Base-by-base conservation (phyloP, 2,329 filamentous ascomycete species). In the Pseudopithomyces maydicus region DNA sequence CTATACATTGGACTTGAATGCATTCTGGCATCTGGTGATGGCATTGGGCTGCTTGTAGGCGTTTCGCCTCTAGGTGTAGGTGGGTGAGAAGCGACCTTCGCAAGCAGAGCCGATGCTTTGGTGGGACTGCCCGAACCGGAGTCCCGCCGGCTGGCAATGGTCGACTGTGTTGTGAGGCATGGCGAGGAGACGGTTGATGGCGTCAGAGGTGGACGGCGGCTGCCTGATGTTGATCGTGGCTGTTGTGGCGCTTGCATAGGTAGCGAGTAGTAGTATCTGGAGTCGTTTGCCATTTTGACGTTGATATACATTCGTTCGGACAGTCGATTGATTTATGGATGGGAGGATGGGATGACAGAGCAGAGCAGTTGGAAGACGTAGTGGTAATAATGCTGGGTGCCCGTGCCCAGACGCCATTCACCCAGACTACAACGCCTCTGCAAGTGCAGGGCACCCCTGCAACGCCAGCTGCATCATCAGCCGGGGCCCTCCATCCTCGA, bases 111-210 rank as follows among this genome's bases (percentile, higher is more conserved):
- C 20, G 73, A 77, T 33, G 78, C 78, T 59, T 75, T 78, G 57
- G 72, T 74, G 8, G 77, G 73, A 57, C 76, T 77, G 29, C 76
- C 72, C 48, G 75, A 73, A 33, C 77, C 73, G 54, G 76, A 76
- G 62, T 77, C 77, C 56, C 74, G 71, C 62, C 77, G 73, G 59
- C 74, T 72, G 14, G 75, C 68, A 42, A 75, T 70, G 17, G 76
- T 74, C 44, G 71, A 74, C 26, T 76, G 73, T 48, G 77, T 76
- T 43, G 75, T 78, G 48, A 80, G 68, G 52, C 76, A 79, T 54
- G 78, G 77, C 48, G 78, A 78, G 36, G 78, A 79, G 35, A 79
- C 77, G 45, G 77, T 79, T 26, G 78, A 78, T 58, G 78, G 77
- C 49, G 77, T 79, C 55, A 80, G 72, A 68, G 78, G 77, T 55